Evolutionary conservation across 2,329 filamentous ascomycete species (phyloP).

Genomic region (Cryphonectria japonica): DNA sequence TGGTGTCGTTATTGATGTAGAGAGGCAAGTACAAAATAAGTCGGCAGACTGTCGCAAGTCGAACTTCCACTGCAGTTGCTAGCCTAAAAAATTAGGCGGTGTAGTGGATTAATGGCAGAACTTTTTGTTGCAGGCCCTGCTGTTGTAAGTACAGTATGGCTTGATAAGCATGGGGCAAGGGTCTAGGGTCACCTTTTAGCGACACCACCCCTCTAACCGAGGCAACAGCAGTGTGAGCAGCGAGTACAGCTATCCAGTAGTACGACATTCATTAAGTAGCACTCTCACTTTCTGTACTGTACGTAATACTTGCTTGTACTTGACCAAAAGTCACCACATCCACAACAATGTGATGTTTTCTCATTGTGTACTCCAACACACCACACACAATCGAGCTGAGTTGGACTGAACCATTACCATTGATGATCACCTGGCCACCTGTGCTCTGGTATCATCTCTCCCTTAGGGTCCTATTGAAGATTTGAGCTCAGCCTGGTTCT

Average conservation of each 20-base stretch:
- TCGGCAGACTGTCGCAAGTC: not conserved
- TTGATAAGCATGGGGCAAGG: constrained; percentile 18
- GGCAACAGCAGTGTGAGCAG: constrained; percentile 4
- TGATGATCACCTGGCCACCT: not conserved
- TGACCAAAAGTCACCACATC: not conserved
- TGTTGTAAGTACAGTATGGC: not conserved
- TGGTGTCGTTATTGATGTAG: not conserved
- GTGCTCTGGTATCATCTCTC: not conserved
- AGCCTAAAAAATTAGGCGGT: constrained; percentile 31
- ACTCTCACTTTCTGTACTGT: not conserved
- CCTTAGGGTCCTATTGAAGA: not conserved
- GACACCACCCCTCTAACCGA: constrained; percentile 14
- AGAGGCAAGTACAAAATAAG: not conserved
- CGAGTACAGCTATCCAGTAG: not conserved
- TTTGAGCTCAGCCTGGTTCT: not conserved
- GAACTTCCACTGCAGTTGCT: not conserved
- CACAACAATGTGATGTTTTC: constrained; percentile 1
- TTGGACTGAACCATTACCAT: not conserved
- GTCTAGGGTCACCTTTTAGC: not conserved
- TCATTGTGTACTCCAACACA: not conserved
- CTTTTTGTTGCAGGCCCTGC: not conserved
- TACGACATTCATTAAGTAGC: not conserved
- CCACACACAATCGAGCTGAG: not conserved
- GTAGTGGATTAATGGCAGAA: constrained; percentile 27
- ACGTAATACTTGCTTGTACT: not conserved